Conservation (phyloP, 495 filamentous ascomycete species). For the Hyaloscypha bicolor region DNA sequence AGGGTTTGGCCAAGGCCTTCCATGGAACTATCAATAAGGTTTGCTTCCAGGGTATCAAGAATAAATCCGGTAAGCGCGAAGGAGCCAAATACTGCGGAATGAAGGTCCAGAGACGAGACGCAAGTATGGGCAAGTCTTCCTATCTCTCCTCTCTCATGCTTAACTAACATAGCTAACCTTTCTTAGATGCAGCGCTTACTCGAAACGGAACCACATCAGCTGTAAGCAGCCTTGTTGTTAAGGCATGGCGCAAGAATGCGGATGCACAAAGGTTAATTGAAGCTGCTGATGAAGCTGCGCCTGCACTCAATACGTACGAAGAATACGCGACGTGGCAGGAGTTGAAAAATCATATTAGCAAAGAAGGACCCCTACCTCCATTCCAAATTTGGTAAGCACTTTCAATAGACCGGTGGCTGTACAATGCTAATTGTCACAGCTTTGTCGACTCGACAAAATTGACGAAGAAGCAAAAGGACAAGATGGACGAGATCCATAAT, state of each 20-base stretch:
- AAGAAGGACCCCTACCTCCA: background rate
- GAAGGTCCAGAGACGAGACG: conserved; percentile 18
- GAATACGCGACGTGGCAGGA: conserved; percentile 12
- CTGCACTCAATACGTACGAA: conserved; percentile 2
- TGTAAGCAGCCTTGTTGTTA: conserved; percentile 15
- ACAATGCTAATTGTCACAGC: background rate
- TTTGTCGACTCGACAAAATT: conserved; percentile 1
- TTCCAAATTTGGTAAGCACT: conserved; percentile 23
- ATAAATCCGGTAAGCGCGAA: background rate
- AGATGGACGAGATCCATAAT: conserved; percentile 3
- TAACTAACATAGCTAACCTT: background rate
- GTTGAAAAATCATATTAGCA: background rate
- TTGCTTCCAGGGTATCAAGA: conserved; percentile 5
- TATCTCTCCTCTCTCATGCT: background rate
- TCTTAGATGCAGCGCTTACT: background rate
- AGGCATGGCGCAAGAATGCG: conserved; percentile 9
- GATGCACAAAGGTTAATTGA: background rate
- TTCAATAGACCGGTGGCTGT: background rate
- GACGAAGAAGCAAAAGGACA: conserved; percentile 6
- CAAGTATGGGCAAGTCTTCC: conserved; percentile 9
- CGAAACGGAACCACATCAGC: background rate
- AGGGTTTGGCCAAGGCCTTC: background rate
- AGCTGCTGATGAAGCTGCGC: background rate
- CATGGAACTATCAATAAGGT: conserved; percentile 13
- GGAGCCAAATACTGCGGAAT: conserved; percentile 12